Evolutionary conservation across 2,329 filamentous ascomycete species (phyloP).

Genomic region (Cladosporium sp.): DNA sequence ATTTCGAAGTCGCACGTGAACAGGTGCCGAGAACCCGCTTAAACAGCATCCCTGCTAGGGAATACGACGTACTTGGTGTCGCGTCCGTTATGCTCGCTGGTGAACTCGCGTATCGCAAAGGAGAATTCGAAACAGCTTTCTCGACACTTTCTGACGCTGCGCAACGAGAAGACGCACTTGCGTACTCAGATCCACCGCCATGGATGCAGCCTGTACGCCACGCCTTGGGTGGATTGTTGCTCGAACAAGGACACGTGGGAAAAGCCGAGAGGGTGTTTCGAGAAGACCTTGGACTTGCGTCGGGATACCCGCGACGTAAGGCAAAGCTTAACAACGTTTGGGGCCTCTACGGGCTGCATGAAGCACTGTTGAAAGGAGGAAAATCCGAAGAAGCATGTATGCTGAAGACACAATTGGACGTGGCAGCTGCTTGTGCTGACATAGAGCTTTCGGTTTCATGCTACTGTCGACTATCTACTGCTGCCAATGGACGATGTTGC

Average conservation of each 20-base stretch:
- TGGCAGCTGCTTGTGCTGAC: neutral
- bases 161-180: constrained; percentile 59
- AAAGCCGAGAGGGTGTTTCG: constrained; percentile 40
- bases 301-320: constrained; percentile 60
- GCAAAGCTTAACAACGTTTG: constrained; percentile 74
- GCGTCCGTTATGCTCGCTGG: constrained; percentile 66
- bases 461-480: neutral
- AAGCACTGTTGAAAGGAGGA: constrained; percentile 62
- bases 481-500: neutral
- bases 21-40: constrained; percentile 66
- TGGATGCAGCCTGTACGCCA: constrained; percentile 76
- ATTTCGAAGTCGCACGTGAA: constrained; percentile 47
- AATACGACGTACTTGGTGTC: constrained; percentile 60
- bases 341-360: constrained; percentile 71
- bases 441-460: neutral
- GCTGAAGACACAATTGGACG: neutral
- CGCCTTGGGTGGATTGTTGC: constrained; percentile 65
- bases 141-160: constrained; percentile 56
- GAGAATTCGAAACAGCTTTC: constrained; percentile 60
- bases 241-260: constrained; percentile 59
- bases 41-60: constrained; percentile 53
- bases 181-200: constrained; percentile 72
- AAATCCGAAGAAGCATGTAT: neutral
- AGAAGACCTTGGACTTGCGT: constrained; percentile 45
- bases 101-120: constrained; percentile 69